Conservation (phyloP, 2,329 filamentous ascomycete species). For the Aspergillus flavus region DNA sequence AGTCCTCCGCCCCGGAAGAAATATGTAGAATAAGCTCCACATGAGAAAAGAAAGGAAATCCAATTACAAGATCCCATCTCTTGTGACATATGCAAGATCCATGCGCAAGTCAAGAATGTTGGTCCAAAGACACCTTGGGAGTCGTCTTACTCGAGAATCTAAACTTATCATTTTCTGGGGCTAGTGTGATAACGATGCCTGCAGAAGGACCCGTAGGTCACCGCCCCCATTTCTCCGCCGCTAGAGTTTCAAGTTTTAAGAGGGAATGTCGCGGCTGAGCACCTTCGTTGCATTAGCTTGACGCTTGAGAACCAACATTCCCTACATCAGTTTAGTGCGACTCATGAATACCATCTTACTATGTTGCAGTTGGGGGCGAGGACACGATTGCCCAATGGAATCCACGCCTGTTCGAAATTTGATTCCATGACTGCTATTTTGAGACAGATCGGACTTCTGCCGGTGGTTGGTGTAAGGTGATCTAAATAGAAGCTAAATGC, state of each 20-base stretch:
- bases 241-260: background rate
- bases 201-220: background rate
- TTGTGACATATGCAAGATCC: background rate
- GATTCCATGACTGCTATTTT: background rate
- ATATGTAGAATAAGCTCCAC: background rate
- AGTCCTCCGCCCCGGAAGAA: background rate
- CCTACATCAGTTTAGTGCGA: background rate
- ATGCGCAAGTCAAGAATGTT: background rate
- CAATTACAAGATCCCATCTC: background rate
- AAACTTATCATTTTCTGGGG: background rate
- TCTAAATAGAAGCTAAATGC: background rate
- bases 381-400: background rate
- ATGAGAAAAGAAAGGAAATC: background rate
- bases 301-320: background rate
- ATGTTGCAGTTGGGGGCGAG: background rate
- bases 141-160: background rate
- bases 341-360: background rate
- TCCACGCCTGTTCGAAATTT: background rate
- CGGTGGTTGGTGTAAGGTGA: background rate
- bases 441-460: background rate
- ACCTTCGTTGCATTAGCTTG: background rate
- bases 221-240: background rate
- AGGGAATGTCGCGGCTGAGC: background rate
- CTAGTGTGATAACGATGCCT: background rate
- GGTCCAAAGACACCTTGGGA: background rate